Percentiles rank a stretch among this genome's conserved stretches.
phyloP scores from a whole-genome alignment of 495 filamentous ascomycete species.

The Aspergillus bridgeri region DNA sequence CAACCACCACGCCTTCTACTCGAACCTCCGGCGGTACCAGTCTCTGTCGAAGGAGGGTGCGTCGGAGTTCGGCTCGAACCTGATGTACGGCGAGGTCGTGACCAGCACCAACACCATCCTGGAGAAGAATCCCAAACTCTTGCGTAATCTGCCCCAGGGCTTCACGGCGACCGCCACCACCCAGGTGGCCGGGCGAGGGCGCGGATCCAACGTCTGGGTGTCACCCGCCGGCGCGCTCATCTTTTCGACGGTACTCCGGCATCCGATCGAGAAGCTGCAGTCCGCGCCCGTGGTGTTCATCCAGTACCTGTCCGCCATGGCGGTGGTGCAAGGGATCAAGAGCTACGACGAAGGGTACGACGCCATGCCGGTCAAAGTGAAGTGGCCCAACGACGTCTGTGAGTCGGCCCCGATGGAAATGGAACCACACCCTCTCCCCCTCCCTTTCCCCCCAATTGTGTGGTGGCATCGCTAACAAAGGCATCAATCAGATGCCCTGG shows the following conservation, averaged over 20 bases:
- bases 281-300: slow-evolving; percentile 87
- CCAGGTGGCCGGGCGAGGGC: slow-evolving; percentile 87
- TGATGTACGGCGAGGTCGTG: slow-evolving; percentile 89
- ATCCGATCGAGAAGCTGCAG: slow-evolving; percentile 64
- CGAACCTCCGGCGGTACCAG: slow-evolving; percentile 66
- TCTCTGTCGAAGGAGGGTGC: slow-evolving; percentile 50
- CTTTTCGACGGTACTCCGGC: slow-evolving; percentile 81
- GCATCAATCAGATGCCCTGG: slow-evolving; percentile 61
- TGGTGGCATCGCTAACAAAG: background rate
- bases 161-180: slow-evolving; percentile 89
- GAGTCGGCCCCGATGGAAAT: slow-evolving; percentile 4
- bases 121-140: slow-evolving; percentile 81
- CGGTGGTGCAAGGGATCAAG: slow-evolving; percentile 83
- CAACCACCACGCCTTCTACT: slow-evolving; percentile 77
- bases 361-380: slow-evolving; percentile 75
- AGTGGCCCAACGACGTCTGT: slow-evolving; percentile 98
- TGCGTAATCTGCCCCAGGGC: slow-evolving; percentile 72
- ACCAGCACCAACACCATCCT: slow-evolving; percentile 95
- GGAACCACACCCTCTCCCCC: too few relatives aligned
- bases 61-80: slow-evolving; percentile 65
- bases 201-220: slow-evolving; percentile 92
- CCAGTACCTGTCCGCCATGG: slow-evolving; percentile 88
- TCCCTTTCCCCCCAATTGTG: too few relatives aligned
- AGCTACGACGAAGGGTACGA: slow-evolving; percentile 73
- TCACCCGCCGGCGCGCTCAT: slow-evolving; percentile 83